A percentile compares a stretch with the other conserved stretches of the same genome.
These are phyloP conservation scores for Pyrenophora graminea DNA, from an alignment of 2,329 filamentous ascomycete genomes.

Conservation along the genomic window DNA sequence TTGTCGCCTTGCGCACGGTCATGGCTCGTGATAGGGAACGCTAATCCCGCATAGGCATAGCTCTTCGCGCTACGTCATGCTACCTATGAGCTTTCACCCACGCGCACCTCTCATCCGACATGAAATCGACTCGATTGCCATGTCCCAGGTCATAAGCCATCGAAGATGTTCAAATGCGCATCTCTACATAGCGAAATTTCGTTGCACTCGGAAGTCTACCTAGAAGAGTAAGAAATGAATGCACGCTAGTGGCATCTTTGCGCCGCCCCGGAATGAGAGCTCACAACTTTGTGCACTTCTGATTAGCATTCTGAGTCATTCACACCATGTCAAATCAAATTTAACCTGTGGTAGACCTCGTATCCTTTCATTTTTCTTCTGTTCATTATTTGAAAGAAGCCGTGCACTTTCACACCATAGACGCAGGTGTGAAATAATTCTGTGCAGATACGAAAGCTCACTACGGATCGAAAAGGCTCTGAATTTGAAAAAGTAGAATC, in stretches of 20 bases:
- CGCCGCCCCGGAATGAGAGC: neutral
- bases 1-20: conserved; percentile 24
- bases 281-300: no score
- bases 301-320: no score
- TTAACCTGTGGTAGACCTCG: no score
- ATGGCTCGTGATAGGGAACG: conserved; percentile 16
- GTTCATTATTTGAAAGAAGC: no score
- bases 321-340: no score
- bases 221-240: conserved; percentile 3
- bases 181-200: neutral
- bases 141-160: neutral
- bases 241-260: conserved; percentile 1
- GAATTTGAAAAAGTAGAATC: no score
- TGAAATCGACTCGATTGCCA: neutral
- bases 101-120: conserved; percentile 10
- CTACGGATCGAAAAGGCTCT: no score
- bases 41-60: conserved; percentile 9
- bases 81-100: conserved; percentile 4
- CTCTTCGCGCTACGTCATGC: conserved; percentile 7
- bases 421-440: no score
- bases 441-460: no score
- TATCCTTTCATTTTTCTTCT: no score
- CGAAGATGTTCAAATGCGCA: neutral
- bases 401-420: no score
- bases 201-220: neutral